phyloP scores from a whole-genome alignment of 768 basidiomycete species.

The Russula virescens region DNA sequence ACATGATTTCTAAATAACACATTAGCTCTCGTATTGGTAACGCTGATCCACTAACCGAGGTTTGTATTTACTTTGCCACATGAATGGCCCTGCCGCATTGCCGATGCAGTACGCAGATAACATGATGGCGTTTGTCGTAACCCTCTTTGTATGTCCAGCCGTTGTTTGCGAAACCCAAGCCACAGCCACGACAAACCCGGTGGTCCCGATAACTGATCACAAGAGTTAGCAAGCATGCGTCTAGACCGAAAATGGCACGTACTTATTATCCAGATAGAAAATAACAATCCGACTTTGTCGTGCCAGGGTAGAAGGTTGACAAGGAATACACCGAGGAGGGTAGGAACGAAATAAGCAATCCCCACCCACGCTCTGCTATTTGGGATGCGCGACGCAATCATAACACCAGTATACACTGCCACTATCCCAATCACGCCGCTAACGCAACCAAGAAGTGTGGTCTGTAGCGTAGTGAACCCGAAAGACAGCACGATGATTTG shows the following conservation, averaged over 20 bases:
- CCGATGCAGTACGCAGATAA: conserved; percentile 63
- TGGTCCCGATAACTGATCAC: conserved; percentile 41
- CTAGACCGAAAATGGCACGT: conserved; percentile 15
- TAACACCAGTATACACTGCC: conserved; percentile 63
- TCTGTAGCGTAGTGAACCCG: conserved; percentile 58
- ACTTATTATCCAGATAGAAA: conserved; percentile 51
- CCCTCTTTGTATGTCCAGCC: conserved; percentile 65
- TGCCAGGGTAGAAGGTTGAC: conserved; percentile 60
- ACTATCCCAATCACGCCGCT: conserved; percentile 61
- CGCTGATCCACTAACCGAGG: conserved; percentile 43
- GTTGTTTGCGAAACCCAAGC: conserved; percentile 64
- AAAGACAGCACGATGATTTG: conserved; percentile 61
- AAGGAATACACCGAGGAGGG: conserved; percentile 55
- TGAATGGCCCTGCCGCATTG: conserved; percentile 65
- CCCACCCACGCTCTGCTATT: conserved; percentile 60
- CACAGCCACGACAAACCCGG: conserved; percentile 55
- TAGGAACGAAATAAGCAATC: conserved; percentile 57
- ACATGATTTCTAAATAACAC: conserved; percentile 48
- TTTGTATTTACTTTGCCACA: conserved; percentile 67
- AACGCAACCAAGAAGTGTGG: conserved; percentile 64
- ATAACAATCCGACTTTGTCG: conserved; percentile 60
- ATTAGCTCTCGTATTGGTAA: not conserved
- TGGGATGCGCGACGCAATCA: conserved; percentile 46
- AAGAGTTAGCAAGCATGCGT: not conserved
- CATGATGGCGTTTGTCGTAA: conserved; percentile 69